These are phyloP conservation scores for Fusarium miscanthi DNA, from an alignment of 2,329 filamentous ascomycete genomes.

Conservation along the genomic window DNA sequence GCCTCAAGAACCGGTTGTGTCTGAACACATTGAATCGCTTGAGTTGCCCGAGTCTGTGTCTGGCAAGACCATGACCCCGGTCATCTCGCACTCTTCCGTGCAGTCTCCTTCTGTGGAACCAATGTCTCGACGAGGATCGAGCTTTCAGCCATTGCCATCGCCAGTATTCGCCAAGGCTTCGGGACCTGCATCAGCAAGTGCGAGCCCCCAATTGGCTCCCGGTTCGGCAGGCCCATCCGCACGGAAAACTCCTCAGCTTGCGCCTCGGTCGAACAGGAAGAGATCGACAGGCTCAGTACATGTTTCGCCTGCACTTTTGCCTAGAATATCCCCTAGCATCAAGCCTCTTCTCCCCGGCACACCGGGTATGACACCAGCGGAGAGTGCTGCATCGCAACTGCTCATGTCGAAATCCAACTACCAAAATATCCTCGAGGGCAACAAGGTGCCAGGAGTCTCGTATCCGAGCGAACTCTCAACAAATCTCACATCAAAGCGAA, in stretches of 20 bases:
- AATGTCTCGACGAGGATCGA: constrained; percentile 61
- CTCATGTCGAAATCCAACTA: constrained; percentile 97
- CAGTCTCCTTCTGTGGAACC: constrained; percentile 53
- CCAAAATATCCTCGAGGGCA: constrained; percentile 95
- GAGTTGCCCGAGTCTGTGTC: constrained; percentile 78
- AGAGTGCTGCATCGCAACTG: constrained; percentile 75
- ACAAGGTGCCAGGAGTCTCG: constrained; percentile 86
- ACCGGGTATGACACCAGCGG: constrained; percentile 61
- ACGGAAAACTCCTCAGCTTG: constrained; percentile 66
- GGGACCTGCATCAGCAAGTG: constrained; percentile 64
- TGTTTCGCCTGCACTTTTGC: constrained; percentile 86
- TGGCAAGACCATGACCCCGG: constrained; percentile 43
- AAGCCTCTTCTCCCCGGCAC: constrained; percentile 83
- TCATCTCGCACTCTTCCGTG: constrained; percentile 58
- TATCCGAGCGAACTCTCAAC: constrained; percentile 93
- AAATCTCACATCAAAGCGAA: constrained; percentile 94
- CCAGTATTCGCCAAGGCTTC: constrained; percentile 57
- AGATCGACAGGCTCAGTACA: constrained; percentile 78
- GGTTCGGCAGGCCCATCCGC: constrained; percentile 59
- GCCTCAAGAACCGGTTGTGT: constrained; percentile 55
- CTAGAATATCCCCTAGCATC: constrained; percentile 93
- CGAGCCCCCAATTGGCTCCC: constrained; percentile 72
- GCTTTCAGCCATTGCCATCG: constrained; percentile 61
- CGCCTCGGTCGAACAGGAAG: constrained; percentile 73
- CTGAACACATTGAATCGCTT: constrained; percentile 67